A percentile compares a stretch with the other conserved stretches of the same genome.
These are phyloP conservation scores for Parafenestella ontariensis DNA, from an alignment of 2,329 filamentous ascomycete genomes.

Conservation along the genomic window DNA sequence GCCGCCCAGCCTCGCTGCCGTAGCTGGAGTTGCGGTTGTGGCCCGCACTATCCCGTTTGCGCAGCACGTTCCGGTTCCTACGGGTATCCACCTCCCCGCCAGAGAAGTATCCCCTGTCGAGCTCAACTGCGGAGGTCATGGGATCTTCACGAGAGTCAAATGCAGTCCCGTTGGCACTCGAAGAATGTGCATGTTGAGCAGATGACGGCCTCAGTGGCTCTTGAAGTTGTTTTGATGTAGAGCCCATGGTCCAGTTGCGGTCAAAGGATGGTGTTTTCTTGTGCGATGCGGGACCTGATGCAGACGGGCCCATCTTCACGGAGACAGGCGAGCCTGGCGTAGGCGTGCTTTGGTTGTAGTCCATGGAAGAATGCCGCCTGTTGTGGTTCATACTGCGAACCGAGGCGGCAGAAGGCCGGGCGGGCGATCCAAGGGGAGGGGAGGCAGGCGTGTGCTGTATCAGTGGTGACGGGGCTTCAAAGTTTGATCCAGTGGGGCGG, in stretches of 20 bases:
- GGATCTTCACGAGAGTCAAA: constrained; percentile 37
- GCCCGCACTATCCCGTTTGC: constrained; percentile 70
- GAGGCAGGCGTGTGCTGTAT: constrained; percentile 54
- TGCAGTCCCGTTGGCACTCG: constrained; percentile 38
- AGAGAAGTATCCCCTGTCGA: constrained; percentile 93
- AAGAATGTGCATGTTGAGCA: constrained; percentile 40
- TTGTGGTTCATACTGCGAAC: constrained; percentile 83
- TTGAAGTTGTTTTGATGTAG: constrained; percentile 38
- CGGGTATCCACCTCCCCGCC: constrained; percentile 82
- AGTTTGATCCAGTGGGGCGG: constrained; percentile 35
- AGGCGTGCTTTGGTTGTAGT: constrained; percentile 61
- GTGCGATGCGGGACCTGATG: constrained; percentile 48
- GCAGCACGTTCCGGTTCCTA: constrained; percentile 73
- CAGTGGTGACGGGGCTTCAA: constrained; percentile 52
- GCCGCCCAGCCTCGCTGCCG: constrained; percentile 63
- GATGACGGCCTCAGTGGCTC: constrained; percentile 42
- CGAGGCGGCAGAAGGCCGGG: constrained; percentile 78
- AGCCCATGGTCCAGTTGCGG: constrained; percentile 63
- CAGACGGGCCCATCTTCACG: constrained; percentile 27
- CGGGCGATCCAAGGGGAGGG: constrained; percentile 49
- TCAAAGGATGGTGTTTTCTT: constrained; percentile 67
- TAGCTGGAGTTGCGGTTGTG: constrained; percentile 79
- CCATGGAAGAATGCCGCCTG: constrained; percentile 85
- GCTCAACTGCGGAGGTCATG: constrained; percentile 57
- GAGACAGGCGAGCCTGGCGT: constrained; percentile 26